Conservation (phyloP, 257 asterid species). For the Jacaranda mimosifolia region DNA sequence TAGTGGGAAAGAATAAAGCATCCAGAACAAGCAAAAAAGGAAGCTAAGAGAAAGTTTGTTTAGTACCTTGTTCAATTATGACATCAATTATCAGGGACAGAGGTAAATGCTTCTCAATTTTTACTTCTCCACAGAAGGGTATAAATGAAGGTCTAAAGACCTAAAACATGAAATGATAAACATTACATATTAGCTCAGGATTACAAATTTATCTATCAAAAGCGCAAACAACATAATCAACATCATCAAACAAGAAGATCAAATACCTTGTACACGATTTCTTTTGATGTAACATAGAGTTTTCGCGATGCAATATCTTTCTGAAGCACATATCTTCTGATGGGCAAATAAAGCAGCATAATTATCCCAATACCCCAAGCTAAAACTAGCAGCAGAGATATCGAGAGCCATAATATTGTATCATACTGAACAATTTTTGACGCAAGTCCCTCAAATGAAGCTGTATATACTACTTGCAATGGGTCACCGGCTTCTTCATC, state of each 20-base stretch:
- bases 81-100: slow-evolving; percentile 64
- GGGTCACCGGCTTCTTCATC: slow-evolving; percentile 56
- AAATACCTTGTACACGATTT: slow-evolving; percentile 68
- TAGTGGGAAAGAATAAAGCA: not conserved
- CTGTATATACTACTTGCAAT: slow-evolving; percentile 50
- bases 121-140: slow-evolving; percentile 65
- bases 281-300: slow-evolving; percentile 63
- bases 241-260: slow-evolving; percentile 20
- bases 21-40: not conserved
- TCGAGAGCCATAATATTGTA: slow-evolving; percentile 68
- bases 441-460: slow-evolving; percentile 71
- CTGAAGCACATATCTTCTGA: slow-evolving; percentile 68
- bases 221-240: not conserved
- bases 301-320: slow-evolving; percentile 72
- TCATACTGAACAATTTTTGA: slow-evolving; percentile 60
- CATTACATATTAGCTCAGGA: slow-evolving; percentile 22
- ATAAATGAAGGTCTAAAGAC: slow-evolving; percentile 76
- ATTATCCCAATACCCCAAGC: slow-evolving; percentile 84
- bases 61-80: slow-evolving; percentile 78
- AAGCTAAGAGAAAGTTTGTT: not conserved
- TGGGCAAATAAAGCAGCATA: slow-evolving; percentile 75
- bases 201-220: slow-evolving; percentile 3
- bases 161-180: slow-evolving; percentile 41
- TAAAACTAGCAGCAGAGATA: slow-evolving; percentile 71
- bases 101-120: slow-evolving; percentile 70